phyloP scores from a whole-genome alignment of 306 rosid species.

The Alnus rubra region DNA sequence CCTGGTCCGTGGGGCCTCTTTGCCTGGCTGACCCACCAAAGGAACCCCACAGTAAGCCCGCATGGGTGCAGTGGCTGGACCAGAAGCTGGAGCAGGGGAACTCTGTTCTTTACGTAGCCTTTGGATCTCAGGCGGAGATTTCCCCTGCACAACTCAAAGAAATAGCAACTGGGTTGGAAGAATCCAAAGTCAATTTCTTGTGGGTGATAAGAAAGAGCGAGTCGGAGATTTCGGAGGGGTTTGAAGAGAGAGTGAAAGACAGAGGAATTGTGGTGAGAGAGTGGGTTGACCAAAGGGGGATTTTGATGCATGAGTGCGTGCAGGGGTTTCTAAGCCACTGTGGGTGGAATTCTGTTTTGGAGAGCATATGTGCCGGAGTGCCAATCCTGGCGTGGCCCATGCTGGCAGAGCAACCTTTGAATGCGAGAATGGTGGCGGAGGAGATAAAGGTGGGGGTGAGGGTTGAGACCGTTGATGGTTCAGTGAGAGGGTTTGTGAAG shows the following conservation, averaged over 20 bases:
- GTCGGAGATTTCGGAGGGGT: constrained; percentile 18
- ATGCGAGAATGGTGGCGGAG: constrained; percentile 54
- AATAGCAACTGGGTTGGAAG: constrained; percentile 45
- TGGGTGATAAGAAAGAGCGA: constrained; percentile 40
- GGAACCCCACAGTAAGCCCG: not conserved
- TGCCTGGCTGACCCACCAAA: constrained; percentile 17
- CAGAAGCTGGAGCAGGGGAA: constrained; percentile 1
- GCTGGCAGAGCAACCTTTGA: constrained; percentile 48
- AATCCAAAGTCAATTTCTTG: constrained; percentile 36
- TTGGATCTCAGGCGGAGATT: constrained; percentile 48
- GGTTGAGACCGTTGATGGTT: constrained; percentile 30
- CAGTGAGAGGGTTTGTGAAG: constrained; percentile 40
- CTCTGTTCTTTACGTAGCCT: constrained; percentile 44
- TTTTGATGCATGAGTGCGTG: constrained; percentile 45
- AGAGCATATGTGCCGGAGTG: constrained; percentile 48
- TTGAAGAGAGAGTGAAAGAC: constrained; percentile 36
- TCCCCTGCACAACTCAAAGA: constrained; percentile 33
- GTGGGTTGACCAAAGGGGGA: constrained; percentile 51
- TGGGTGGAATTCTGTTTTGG: constrained; percentile 58
- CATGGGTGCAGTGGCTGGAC: constrained; percentile 46
- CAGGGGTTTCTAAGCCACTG: constrained; percentile 59
- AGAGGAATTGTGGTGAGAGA: constrained; percentile 47
- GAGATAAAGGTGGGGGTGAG: constrained; percentile 46
- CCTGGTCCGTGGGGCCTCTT: constrained; percentile 43
- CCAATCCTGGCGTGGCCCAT: constrained; percentile 55